Evolutionary conservation across 306 rosid genomes (phyloP).

Genomic region (Comarum palustre): DNA sequence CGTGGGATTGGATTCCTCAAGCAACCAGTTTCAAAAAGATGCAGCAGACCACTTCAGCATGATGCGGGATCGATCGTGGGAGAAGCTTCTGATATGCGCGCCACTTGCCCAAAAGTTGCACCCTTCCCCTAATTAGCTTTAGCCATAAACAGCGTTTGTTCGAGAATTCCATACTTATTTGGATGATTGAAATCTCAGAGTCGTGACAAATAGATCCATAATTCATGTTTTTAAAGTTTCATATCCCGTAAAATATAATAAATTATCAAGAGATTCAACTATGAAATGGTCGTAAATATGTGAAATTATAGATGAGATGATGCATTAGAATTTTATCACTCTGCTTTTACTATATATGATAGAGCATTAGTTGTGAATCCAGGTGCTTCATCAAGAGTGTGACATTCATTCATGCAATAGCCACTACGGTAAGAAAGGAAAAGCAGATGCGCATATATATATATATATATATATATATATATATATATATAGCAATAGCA

Average conservation of each 20-base stretch:
- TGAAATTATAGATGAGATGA: too few relatives aligned
- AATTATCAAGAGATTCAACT: too few relatives aligned
- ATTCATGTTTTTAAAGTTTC: too few relatives aligned
- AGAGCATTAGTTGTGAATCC: background rate
- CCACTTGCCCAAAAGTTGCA: constrained; percentile 27
- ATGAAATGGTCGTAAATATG: too few relatives aligned
- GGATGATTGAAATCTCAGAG: too few relatives aligned
- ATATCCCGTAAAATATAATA: too few relatives aligned
- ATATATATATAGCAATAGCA: background rate
- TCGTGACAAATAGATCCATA: too few relatives aligned
- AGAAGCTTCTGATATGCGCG: constrained; percentile 57
- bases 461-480: too few relatives aligned
- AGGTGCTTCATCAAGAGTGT: background rate
- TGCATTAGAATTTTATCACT: background rate
- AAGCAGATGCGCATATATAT: constrained; percentile 4
- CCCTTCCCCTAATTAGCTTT: background rate
- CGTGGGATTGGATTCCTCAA: constrained; percentile 67
- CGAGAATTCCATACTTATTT: background rate
- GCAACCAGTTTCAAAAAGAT: constrained; percentile 27
- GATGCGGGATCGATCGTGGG: constrained; percentile 33
- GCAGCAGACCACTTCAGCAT: constrained; percentile 23
- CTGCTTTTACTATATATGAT: too few relatives aligned
- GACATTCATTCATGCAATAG: background rate
- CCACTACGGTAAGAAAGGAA: background rate
- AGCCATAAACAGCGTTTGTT: background rate